Evolutionary conservation across 2,329 filamentous ascomycete genomes (phyloP), one percentile per base, ranked within the genome.

Genomic region (Orbilia blumenaviensis): DNA sequence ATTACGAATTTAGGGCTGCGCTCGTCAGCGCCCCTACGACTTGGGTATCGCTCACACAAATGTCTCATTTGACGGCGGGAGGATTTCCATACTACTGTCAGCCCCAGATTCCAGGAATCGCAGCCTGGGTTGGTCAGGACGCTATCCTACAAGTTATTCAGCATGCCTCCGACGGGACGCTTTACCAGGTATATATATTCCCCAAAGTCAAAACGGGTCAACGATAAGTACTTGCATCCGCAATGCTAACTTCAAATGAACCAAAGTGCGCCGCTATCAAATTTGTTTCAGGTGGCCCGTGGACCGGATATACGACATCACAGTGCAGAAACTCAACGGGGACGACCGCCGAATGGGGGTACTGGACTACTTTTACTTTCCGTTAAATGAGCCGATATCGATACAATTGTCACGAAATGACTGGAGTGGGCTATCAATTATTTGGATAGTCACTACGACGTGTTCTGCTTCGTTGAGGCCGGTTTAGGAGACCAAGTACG

Each of bases 211-310:
- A n/a, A n/a, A n/a, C n/a, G n/a, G n/a, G n/a, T n/a, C n/a, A n/a
- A n/a, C n/a, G n/a, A n/a, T n/a, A n/a, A n/a, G n/a, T n/a, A n/a
- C n/a, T n/a, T n/a, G n/a, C n/a, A n/a, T n/a, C n/a, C n/a, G n/a
- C n/a, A n/a, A n/a, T n/a, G n/a, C n/a, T n/a, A n/a, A n/a, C n/a
- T n/a, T n/a, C n/a, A n/a, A n/a, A n/a, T n/a, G n/a, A n/a, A n/a
- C n/a, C n/a, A n/a, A n/a, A 64, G 60, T 64, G 60, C 14, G 60
- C 60, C 18, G 60, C 60, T 16, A 64, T 64, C 18, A 64, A 50
- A n/a, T 64, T 64, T 29, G 60, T 64, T 2, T 34, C 60, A 1
- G 60, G 60, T 6, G 60, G 60, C 1, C 60, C 60, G 5, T 60
- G 23, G 21, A 60, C 54, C 8, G 34, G 54, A 18, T 60, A 60